phyloP scores from a whole-genome alignment of 2,329 filamentous ascomycete genomes.

The Apiospora marii region DNA sequence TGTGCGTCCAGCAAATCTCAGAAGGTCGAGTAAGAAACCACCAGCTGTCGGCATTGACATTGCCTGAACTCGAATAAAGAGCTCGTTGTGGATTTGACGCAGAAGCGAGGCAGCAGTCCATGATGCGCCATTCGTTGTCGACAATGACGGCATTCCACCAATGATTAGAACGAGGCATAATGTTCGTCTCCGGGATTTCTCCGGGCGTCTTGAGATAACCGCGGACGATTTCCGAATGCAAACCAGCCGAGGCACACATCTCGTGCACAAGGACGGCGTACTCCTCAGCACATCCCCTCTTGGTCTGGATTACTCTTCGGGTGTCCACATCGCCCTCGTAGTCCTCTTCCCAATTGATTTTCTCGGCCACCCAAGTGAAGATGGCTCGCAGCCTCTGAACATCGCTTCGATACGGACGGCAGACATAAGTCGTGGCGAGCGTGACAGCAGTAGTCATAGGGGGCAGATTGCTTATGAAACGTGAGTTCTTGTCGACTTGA shows the following conservation, averaged over 20 bases:
- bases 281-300: constrained; percentile 86
- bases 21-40: constrained; percentile 92
- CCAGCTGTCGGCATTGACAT: constrained; percentile 80
- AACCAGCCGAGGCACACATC: constrained; percentile 90
- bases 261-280: constrained; percentile 88
- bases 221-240: constrained; percentile 85
- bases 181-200: constrained; percentile 80
- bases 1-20: constrained; percentile 94
- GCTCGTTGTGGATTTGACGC: constrained; percentile 85
- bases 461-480: constrained; percentile 86
- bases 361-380: constrained; percentile 97
- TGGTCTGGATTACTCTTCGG: constrained; percentile 81
- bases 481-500: constrained; percentile 93
- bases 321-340: constrained; percentile 87
- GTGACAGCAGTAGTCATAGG: constrained; percentile 82
- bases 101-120: constrained; percentile 91
- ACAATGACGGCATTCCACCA: constrained; percentile 97
- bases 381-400: constrained; percentile 93
- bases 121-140: constrained; percentile 94
- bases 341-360: constrained; percentile 94
- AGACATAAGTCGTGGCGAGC: constrained; percentile 90
- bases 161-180: constrained; percentile 88
- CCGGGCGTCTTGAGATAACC: constrained; percentile 93
- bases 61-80: constrained; percentile 77
- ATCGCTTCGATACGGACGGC: constrained; percentile 91